Base-by-base conservation (phyloP, 495 filamentous ascomycete genomes). In the Lasiosphaeris hirsuta region DNA sequence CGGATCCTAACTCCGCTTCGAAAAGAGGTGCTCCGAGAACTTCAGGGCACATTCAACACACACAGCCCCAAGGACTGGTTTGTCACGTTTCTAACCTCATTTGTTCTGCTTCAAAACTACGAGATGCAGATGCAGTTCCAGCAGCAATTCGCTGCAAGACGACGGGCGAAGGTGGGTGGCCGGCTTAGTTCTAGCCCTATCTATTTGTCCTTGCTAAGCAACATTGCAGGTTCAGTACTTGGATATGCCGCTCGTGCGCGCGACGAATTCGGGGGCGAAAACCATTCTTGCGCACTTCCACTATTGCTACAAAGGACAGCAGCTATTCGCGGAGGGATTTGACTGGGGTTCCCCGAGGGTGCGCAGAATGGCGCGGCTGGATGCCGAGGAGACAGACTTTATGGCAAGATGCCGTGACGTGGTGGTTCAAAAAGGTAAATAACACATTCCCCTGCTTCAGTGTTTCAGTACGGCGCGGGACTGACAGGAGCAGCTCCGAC, bases 281-380 rank as follows among this genome's bases (percentile, higher is more conserved):
- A 73, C 72, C 8, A 73, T 75, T 39, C 64, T 75, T 9, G 72
- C 72, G n/a, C 70, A 75, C 61, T 75, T 75, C 48, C 72, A 75
- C 54, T 75, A 73, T 40, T 69, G 65, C 39, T 73, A 69, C 60
- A 73, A 73, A 59, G 72, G 72, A 1, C 65, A 75, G 51, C 51
- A 56, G 51, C 65, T 72, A 30, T 75, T 73, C 51, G 59, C 57
- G 5, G 47, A 54, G 13, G 62, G 54, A 30, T 75, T 72, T 43
- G 58, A 75, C 53, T 75, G 72, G 72, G 58, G 38, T 17, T 48
- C 67, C 10, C 59, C 59, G 8, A 47, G 48, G 35, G 63, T 72
- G 11, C 58, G 62, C 13, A 68, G 60, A 44, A 73, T 75, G 72
- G 72, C 72, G 3, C 60, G 65, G 11, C 61, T 75, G 15, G 70